Percentiles rank a stretch among this genome's conserved stretches.
phyloP scores from a whole-genome alignment of 352 stramenopile species.

The Globisporangium nagaii region DNA sequence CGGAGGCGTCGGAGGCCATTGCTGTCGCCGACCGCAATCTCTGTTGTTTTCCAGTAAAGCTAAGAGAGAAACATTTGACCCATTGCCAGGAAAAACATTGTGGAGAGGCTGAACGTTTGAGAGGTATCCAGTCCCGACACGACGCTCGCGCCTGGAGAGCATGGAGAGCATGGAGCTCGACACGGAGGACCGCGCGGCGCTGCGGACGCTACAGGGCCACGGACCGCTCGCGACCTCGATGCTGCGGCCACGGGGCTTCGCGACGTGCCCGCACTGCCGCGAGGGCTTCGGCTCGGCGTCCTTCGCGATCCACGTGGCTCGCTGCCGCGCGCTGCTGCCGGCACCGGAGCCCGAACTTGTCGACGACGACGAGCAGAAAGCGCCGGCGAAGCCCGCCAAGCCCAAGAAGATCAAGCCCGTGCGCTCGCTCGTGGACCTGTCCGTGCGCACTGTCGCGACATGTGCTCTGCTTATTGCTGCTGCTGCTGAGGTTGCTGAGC shows the following conservation, averaged over 20 bases:
- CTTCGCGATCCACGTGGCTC: constrained; percentile 53
- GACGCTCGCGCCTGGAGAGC: too few species aligned
- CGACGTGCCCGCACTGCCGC: constrained; percentile 47
- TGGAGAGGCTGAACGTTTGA: too few species aligned
- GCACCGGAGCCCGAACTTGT: constrained; percentile 16
- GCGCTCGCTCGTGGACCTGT: constrained; percentile 58
- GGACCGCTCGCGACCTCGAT: constrained; percentile 8
- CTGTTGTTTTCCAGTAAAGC: too few species aligned
- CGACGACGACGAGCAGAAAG: constrained; percentile 12
- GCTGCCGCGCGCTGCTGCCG: constrained; percentile 42
- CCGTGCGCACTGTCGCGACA: not conserved
- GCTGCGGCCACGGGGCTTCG: constrained; percentile 15
- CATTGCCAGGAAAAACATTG: too few species aligned
- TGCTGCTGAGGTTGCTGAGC: too few species aligned
- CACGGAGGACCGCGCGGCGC: constrained; percentile 28
- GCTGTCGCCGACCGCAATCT: too few species aligned
- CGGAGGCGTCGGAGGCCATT: too few species aligned
- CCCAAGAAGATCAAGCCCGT: constrained; percentile 29
- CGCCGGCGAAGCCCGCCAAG: constrained; percentile 9
- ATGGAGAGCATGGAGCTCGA: constrained; percentile 12
- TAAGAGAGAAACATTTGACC: too few species aligned
- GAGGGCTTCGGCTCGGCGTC: constrained; percentile 54
- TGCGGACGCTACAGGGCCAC: constrained; percentile 24
- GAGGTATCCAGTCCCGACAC: not conserved
- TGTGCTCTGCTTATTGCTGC: too few species aligned